Base-by-base conservation (phyloP, 495 filamentous ascomycete genomes). In the Talaromyces ruber region DNA sequence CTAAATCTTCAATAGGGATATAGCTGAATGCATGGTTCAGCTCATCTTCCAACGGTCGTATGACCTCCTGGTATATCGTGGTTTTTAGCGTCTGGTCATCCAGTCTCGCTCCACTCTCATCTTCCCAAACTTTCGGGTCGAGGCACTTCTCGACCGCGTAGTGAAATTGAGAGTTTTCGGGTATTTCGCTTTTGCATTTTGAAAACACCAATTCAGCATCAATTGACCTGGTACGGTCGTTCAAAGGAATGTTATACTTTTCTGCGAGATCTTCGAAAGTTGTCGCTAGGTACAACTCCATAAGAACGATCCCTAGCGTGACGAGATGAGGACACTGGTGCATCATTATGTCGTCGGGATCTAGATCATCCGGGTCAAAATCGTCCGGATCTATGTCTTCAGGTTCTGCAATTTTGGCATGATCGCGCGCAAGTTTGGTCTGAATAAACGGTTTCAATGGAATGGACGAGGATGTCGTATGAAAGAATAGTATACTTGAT, bases 361-460 rank as follows among this genome's bases (percentile, higher is more conserved):
- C 56, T 34, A 43, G 4, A 21, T 53, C 51, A 53, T 53, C 51
- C 14, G 51, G 51, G 28, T 53, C 51, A 21, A 45, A 21, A 12
- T 56, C 53, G 3, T 32, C 53, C 22, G 29, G 53, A 21, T 56
- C 29, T 58, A 58, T 58, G 16, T 34, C 29, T 14, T 43, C 25
- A 12, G 56, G 1, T 1, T 21, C 56, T 7, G 30, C n/a, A 34
- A 7, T 6, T 24, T 37, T 28, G 25, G 37, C 9, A 25, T 22
- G n/a, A 26, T 58, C 56, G 6, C 1, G 56, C 2, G 6, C 30
- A 58, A 58, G 56, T 11, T 58, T 24, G 18, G 56, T 58, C 30
- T 58, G 56, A 12, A 58, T 58, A 37, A 32, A 43, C 22, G 56
- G 56, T 4, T 53, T 53, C 56, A 58, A 58, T 6, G 56, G 56